phyloP scores from a whole-genome alignment of 805 yeast species.

The Yamadazyma nakazawae region DNA sequence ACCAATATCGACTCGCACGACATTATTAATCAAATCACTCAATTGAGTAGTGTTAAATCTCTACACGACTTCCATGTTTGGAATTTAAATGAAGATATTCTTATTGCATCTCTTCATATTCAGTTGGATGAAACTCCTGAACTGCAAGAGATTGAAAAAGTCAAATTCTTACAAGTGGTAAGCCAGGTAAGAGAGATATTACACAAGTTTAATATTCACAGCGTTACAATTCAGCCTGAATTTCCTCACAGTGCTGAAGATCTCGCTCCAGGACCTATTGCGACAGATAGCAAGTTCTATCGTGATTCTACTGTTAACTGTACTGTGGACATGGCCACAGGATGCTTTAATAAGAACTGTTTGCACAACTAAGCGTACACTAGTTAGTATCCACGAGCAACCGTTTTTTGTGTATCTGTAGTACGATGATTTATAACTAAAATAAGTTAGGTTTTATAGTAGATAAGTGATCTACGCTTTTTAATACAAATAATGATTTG shows the following conservation, averaged over 20 bases:
- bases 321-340: conserved; percentile 27
- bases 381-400: not conserved
- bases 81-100: conserved; percentile 85
- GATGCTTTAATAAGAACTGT: conserved; percentile 29
- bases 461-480: not conserved
- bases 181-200: conserved; percentile 71
- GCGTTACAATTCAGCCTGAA: conserved; percentile 96
- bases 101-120: conserved; percentile 87
- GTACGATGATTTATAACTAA: no score
- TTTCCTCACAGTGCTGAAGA: conserved; percentile 36
- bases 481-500: not conserved
- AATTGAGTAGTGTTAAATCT: conserved; percentile 70
- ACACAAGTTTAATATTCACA: conserved; percentile 82
- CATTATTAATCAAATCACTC: conserved; percentile 64
- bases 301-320: conserved; percentile 31
- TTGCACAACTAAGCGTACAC: conserved; percentile 10
- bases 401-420: no score
- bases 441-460: not conserved
- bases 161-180: conserved; percentile 62
- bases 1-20: conserved; percentile 71
- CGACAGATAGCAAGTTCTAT: conserved; percentile 17
- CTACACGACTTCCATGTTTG: conserved; percentile 96
- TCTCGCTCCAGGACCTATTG: conserved; percentile 6
- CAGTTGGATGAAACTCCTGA: conserved; percentile 57
- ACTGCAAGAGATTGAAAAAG: conserved; percentile 40